Base-by-base conservation (phyloP, 2,329 filamentous ascomycete species). In the Thielaviopsis musarum region DNA sequence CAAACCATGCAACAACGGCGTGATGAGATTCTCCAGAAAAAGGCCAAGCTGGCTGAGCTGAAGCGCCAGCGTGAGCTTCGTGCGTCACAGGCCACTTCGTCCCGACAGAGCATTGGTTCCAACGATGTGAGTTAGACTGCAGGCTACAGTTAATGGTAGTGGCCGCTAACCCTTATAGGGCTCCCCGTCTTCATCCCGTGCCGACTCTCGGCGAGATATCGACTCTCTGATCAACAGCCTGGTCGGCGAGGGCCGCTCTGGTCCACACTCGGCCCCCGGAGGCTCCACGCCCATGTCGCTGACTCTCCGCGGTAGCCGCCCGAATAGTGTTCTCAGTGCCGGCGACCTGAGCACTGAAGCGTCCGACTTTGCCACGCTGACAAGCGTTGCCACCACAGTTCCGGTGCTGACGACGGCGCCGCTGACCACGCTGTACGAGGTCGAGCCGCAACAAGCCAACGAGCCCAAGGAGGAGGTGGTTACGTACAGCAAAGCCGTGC, bases 1-100 rank as follows among this genome's bases (percentile, higher is more conserved):
- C 7, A 15, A 45, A 56, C 15, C 38, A 62, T 62, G 77, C 82
- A 85, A 74, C 85, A 91, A 78, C 86, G 91, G 67, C 87, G 89
- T 76, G 90, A 95, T 77, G 93, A 98, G 77, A 95, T 98, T 66
- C 77, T 93, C 66, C 91, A 90, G 66, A 98, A 98, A 76, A 91
- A 88, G 77, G 91, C 91, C 64, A 96, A 93, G 77, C 88, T 98
- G 67, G 91, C 88, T 56, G 93, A 97, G 78, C 80, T 98, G 65
- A 96, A 95, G 75, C 83, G 88, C 63, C 90, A 96, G 74, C 82
- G 93, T 66, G 90, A 94, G 70, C 75, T 91, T 66, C 81, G 91
- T 62, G 82, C 88, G 64, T 87, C 80, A 69, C 88, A 94, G 69
- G 83, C 87, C 66, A 81, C 78, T 62, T 80, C 79, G 63, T 82